Conservation (phyloP, 306 rosid genomes). For the Comarum palustre region DNA sequence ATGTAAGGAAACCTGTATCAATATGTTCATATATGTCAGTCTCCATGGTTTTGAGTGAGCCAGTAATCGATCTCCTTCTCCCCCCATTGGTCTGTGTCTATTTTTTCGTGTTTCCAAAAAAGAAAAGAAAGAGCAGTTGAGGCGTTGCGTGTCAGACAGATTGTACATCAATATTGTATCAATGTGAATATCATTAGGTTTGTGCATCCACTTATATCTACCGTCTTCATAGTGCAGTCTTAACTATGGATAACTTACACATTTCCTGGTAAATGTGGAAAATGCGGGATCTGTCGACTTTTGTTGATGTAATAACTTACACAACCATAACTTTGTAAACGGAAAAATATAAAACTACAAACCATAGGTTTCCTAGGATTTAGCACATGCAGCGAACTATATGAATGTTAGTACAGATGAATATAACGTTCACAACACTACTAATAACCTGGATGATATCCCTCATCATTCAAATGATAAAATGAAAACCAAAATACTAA, state of each 20-base stretch:
- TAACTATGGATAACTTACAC: not conserved
- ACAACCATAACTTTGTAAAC: not conserved
- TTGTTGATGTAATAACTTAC: not conserved
- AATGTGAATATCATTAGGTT: not conserved
- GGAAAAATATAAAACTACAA: not conserved
- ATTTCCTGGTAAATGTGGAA: not conserved
- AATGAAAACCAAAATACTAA: not conserved
- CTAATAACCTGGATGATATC: not conserved
- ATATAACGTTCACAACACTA: not conserved
- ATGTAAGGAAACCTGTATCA: constrained; percentile 12
- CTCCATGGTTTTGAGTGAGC: not conserved
- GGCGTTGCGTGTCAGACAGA: not conserved
- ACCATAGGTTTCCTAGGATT: not conserved
- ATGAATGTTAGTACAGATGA: not conserved
- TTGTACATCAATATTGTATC: constrained; percentile 8
- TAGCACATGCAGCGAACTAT: not conserved
- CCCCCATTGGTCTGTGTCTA: not conserved
- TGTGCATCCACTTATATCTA: not conserved
- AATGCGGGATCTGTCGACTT: not conserved
- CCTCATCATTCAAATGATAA: not conserved
- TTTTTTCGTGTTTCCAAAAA: not conserved
- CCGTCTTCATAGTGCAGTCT: not conserved
- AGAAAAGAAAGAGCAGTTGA: not conserved
- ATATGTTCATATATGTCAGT: constrained; percentile 1
- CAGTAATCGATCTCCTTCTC: not conserved